Conservation (phyloP, 371 early-diverging fungal species). For the Mortierella sp. region DNA sequence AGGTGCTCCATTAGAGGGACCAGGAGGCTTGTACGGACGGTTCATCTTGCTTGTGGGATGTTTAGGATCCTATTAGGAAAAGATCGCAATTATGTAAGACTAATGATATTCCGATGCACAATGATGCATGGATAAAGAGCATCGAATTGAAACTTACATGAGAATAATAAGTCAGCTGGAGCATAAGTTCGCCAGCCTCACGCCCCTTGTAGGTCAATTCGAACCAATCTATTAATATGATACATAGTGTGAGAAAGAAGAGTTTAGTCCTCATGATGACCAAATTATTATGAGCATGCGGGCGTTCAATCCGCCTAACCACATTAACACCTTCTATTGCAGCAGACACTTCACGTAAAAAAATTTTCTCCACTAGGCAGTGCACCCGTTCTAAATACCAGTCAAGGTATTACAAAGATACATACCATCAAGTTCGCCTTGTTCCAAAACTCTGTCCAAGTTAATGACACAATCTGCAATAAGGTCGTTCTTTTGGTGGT, state of each 20-base stretch:
- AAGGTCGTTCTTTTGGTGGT: conserved; percentile 66
- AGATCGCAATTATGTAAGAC: neutral
- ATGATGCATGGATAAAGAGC: neutral
- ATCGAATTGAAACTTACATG: conserved; percentile 59
- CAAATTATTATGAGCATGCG: neutral
- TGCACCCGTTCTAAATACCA: too few relatives aligned
- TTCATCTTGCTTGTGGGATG: conserved; percentile 30
- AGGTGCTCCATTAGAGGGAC: conserved; percentile 11
- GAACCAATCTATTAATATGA: conserved; percentile 66
- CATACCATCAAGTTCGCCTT: conserved; percentile 79
- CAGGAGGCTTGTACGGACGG: conserved; percentile 18
- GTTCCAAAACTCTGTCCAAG: conserved; percentile 67
- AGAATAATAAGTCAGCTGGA: conserved; percentile 71
- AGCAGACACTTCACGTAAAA: too few relatives aligned
- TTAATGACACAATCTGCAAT: conserved; percentile 78
- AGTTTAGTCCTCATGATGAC: neutral
- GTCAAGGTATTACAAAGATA: neutral
- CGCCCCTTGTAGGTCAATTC: conserved; percentile 63
- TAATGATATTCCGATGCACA: neutral
- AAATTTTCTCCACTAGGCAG: too few relatives aligned
- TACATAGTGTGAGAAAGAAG: neutral
- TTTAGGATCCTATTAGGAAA: conserved; percentile 32
- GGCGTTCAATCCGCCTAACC: neutral
- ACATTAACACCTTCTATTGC: too few relatives aligned
- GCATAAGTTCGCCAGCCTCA: conserved; percentile 67